Evolutionary conservation across 2,329 filamentous ascomycete genomes (phyloP), one percentile per base, ranked within the genome.

Genomic region (Colletotrichum sp.): DNA sequence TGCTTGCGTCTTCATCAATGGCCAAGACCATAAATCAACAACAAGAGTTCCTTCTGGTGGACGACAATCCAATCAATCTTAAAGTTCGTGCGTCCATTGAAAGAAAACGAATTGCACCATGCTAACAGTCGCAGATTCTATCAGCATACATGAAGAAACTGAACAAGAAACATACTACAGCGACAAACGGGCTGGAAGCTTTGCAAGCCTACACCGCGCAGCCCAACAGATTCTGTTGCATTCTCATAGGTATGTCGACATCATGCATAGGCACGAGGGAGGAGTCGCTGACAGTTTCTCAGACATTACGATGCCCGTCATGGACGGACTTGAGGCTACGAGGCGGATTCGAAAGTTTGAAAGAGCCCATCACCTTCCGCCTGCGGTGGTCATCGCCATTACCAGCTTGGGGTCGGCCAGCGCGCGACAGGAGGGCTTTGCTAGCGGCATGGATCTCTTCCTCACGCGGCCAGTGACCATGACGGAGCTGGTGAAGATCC

Each of bases 221-320:
- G 3, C 77, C 77, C 1, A 60, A 59, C 28, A 71, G 63, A 16
- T 78, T 77, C 18, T 77, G 70, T 13, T 78, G 77, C 39, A 77
- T 78, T 49, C 71, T 78, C 26, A 78, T 78, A 73, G 77, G 73
- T 77, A 36, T 36, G 34, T 36, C 1, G 34, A 36, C 13, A 34
- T 2, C 0, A n/a, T 7, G 6, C 5, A 5, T 6, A 36, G 24
- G 16, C 3, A 3, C 2, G 5, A 6, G 2, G 28, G 86, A 3
- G 5, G 3, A 26, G 9, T 16, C 3, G 21, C 55, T 77, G 13
- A 77, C 52, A 16, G 5, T 2, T 3, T n/a, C 2, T 32, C 9
- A 76, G 88, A 89, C 75, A 84, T 88, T 12, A 86, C 82, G 78
- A 89, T 89, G 88, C 88, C 88, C 0, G 81, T 88, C 15, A 84